Conservation (phyloP, 495 filamentous ascomycete species). For the Amorphotheca resinae region DNA sequence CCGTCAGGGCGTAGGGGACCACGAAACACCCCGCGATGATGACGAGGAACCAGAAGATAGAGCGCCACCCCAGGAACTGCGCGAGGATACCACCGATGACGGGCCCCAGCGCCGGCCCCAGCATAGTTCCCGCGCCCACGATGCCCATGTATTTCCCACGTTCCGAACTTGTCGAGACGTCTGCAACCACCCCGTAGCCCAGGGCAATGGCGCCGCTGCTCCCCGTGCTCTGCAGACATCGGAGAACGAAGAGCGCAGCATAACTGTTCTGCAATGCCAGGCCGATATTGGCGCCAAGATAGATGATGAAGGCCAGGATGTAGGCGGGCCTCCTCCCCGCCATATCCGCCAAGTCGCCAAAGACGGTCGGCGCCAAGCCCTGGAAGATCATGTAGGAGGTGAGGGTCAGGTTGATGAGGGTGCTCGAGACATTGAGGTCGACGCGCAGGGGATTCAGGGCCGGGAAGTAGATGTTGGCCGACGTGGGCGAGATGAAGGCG, state of each 20-base stretch:
- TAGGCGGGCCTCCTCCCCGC: conserved; percentile 48
- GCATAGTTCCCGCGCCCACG: conserved; percentile 32
- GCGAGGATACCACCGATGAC: conserved; percentile 53
- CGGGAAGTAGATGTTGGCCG: conserved; percentile 72
- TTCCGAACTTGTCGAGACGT: conserved; percentile 45
- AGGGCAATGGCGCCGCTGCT: conserved; percentile 45
- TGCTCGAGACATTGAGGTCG: conserved; percentile 43
- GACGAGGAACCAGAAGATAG: conserved; percentile 64
- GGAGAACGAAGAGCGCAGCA: conserved; percentile 45
- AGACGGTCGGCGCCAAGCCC: conserved; percentile 43
- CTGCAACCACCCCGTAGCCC: conserved; percentile 47
- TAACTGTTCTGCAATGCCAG: conserved; percentile 49
- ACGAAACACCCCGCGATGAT: conserved; percentile 44
- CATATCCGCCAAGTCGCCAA: conserved; percentile 48
- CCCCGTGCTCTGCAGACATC: conserved; percentile 51
- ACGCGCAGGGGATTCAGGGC: conserved; percentile 45
- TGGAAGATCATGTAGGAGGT: conserved; percentile 56
- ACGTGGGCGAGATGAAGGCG: conserved; percentile 60
- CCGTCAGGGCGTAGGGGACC: conserved; percentile 36
- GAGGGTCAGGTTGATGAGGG: conserved; percentile 53
- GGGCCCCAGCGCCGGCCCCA: conserved; percentile 31
- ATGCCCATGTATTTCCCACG: conserved; percentile 49
- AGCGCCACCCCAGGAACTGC: conserved; percentile 54
- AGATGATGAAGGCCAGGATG: conserved; percentile 44
- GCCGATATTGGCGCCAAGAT: conserved; percentile 49